Evolutionary conservation across 768 basidiomycete genomes (phyloP), one percentile per base, ranked within the genome.

Genomic region (Coprinellus micaceus): DNA sequence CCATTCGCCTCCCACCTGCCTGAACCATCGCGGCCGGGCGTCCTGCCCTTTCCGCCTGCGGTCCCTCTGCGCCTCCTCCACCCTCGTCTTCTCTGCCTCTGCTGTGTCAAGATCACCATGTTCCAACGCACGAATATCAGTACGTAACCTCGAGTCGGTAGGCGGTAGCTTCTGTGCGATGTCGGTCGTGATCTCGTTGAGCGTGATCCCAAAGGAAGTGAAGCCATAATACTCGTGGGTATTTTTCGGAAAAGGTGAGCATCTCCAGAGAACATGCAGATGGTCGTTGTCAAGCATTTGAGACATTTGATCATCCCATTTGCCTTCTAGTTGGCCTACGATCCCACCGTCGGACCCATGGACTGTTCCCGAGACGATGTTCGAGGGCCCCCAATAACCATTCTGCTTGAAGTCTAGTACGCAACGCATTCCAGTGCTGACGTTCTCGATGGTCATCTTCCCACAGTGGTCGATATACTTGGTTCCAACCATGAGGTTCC

Each of bases 401-500:
- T 83, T 83, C 64, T 89, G 90, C 66, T 91, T 91, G 74, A 95
- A 94, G 47, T 91, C 89, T n/a, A 93, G 66, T 17, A 83, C 74
- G 63, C 89, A 92, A 19, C 78, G 80, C 36, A 76, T 75, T 12
- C 77, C 75, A 24, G 75, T 80, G 25, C 74, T 74, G 5, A 69
- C 74, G 62, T 91, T 91, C 57, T 83, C 82, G 44, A 95, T 83
- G 11, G 75, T 81, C 83, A 94, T 82, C 66, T 87, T 82, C 25
- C 92, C 92, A 39, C 79, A 81, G 63, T 94, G 93, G 66, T 94
- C 92, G 25, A 95, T 78, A 66, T 94, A 95, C 65, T 94, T 94
- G 24, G 89, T 88, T 10, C 93, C 93, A 70, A 91, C 86, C 83
- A 94, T 86, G 56, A 95, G 74, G 70, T 94, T 94, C 58, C 92